Percentiles rank a stretch among this genome's conserved stretches.
Conservation (phyloP, 306 rosid genomes). For the Trifolium subterraneum region DNA sequence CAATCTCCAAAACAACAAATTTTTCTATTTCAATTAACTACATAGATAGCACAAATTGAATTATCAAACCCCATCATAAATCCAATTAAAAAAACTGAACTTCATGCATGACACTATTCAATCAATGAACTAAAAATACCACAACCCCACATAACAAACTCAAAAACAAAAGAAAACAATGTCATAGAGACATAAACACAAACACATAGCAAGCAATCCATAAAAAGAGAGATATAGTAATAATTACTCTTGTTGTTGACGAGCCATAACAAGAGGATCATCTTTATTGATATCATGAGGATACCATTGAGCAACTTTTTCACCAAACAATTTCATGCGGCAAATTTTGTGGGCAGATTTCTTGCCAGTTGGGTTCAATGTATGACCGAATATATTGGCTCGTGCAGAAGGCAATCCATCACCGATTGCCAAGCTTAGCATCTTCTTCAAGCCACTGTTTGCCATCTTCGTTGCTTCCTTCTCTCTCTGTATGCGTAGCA, state of each 20-base stretch:
- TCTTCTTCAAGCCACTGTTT: slow-evolving; percentile 58
- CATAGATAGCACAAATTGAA: background rate
- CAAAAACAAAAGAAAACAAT: background rate
- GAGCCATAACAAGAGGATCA: slow-evolving; percentile 79
- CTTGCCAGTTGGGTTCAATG: slow-evolving; percentile 68
- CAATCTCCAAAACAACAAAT: background rate
- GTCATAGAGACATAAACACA: slow-evolving; percentile 29
- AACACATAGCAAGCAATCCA: background rate
- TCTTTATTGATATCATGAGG: slow-evolving; percentile 81
- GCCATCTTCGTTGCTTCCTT: slow-evolving; percentile 51
- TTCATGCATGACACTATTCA: background rate
- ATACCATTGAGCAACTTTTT: slow-evolving; percentile 82
- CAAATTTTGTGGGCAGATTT: slow-evolving; percentile 77
- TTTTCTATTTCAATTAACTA: no score
- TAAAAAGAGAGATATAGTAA: slow-evolving; percentile 17
- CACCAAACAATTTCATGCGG: slow-evolving; percentile 85
- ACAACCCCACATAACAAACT: background rate
- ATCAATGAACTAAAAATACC: background rate
- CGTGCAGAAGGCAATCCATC: slow-evolving; percentile 75
- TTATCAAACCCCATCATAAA: background rate
- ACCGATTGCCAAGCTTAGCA: slow-evolving; percentile 55
- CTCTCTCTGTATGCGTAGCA: no score
- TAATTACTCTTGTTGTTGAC: slow-evolving; percentile 71
- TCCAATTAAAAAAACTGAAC: background rate
- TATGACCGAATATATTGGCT: slow-evolving; percentile 80